Evolutionary conservation across 257 asterid genomes (phyloP), one percentile per base, ranked within the genome.

Genomic region (Gynochthodes officinalis): DNA sequence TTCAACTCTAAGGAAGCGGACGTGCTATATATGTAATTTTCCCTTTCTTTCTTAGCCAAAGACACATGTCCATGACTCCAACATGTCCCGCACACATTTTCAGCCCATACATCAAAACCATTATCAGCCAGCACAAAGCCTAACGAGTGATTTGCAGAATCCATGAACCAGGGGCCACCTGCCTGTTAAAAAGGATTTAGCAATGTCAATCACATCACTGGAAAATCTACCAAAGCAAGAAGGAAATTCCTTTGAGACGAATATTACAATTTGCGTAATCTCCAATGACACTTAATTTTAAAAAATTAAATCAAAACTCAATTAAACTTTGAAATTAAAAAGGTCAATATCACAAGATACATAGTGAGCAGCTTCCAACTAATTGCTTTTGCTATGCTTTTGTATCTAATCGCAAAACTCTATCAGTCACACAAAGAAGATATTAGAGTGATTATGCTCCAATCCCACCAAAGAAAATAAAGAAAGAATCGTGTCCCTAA

Each of bases 101-200:
- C 99, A 79, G 89, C 96, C 99, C 98, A 95, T 48, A 95, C 97
- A 87, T 95, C 99, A 82, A 84, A 95, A 48, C 96, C 99, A 21
- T 73, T 87, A 84, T 87, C 82, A 67, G 99, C 97, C 81, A 92
- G 99, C 79, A 95, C 79, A 82, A 92, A 95, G 44, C 99, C 99
- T 80, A 92, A 77, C 19, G 99, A 90, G 64, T 92, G 86, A 75
- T 81, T 77, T 58, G 84, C 82, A 54, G 96, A 83, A 79, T 95
- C 86, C 94, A 95, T 43, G 87, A 95, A 95, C 98, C 98, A 92
- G 10, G 97, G 95, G 79, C 92, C 99, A 78, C 98, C 99, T 60
- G 92, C 94, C 99, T 95, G 89, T 84, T 78, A 55, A 49, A 43
- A 64, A 54, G 11, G 4, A 44, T 64, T 64, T 21, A 23, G 50